Evolutionary conservation across 495 filamentous ascomycete genomes (phyloP).

Genomic region (Neurospora sp.): DNA sequence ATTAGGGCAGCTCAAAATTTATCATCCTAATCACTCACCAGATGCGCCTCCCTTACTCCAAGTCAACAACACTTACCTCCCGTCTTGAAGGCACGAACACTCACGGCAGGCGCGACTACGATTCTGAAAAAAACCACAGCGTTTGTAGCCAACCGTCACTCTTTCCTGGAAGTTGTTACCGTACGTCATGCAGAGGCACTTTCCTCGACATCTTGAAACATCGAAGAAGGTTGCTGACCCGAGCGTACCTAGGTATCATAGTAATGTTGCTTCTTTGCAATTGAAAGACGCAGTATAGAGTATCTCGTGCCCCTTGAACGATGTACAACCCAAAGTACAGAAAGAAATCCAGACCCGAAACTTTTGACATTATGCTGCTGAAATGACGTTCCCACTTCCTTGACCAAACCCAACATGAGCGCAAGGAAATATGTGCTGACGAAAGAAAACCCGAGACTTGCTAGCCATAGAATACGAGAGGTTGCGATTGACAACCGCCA

Average conservation of each 20-base stretch:
- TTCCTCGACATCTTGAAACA: background rate
- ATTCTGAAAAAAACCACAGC: background rate
- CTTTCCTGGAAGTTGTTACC: background rate
- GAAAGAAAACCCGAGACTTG: background rate
- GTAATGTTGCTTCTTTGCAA: background rate
- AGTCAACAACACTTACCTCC: background rate
- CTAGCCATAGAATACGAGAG: background rate
- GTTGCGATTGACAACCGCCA: background rate
- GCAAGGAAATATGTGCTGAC: background rate
- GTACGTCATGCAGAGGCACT: background rate
- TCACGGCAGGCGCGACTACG: background rate
- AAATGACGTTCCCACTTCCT: background rate
- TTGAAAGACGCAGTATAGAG: background rate
- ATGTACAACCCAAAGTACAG: background rate
- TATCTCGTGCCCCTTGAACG: background rate
- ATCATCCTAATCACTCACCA: background rate
- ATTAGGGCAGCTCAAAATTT: background rate
- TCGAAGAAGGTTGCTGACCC: background rate
- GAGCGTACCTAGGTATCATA: background rate
- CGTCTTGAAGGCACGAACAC: background rate
- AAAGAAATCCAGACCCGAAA: background rate
- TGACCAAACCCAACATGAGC: background rate
- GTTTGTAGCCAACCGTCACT: background rate
- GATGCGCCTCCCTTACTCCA: background rate
- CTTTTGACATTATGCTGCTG: background rate